phyloP scores from a whole-genome alignment of 2,329 filamentous ascomycete genomes.

The Aureobasidium mangrovei region DNA sequence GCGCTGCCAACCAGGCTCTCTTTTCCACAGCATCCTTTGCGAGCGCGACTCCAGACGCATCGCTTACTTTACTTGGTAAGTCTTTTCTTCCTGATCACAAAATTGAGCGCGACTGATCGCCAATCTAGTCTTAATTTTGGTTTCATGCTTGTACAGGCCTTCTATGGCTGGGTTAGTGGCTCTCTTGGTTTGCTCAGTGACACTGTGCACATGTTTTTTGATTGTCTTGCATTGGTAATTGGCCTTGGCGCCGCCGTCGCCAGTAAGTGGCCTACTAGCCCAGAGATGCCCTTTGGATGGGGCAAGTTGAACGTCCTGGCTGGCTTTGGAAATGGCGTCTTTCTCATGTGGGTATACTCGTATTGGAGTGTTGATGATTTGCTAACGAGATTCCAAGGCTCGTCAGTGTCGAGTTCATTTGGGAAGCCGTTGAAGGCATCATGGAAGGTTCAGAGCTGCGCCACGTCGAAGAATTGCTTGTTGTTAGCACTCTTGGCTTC shows the following conservation, averaged over 20 bases:
- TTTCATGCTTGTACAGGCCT: conserved; percentile 91
- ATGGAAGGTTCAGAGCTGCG: conserved; percentile 77
- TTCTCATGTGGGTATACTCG: conserved; percentile 53
- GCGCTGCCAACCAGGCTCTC: conserved; percentile 60
- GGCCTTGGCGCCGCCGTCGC: conserved; percentile 87
- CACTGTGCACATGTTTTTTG: conserved; percentile 99
- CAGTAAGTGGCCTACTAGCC: conserved; percentile 90
- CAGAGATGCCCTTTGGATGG: conserved; percentile 86
- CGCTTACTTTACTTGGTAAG: conserved; percentile 78
- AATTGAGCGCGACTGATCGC: not conserved
- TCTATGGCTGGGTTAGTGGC: conserved; percentile 88
- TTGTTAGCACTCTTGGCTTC: conserved; percentile 80
- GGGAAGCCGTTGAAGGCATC: conserved; percentile 84
- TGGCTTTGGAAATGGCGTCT: conserved; percentile 92
- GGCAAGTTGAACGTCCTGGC: conserved; percentile 95
- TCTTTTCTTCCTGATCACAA: conserved; percentile 14
- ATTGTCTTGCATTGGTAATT: conserved; percentile 85
- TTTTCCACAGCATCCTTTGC: conserved; percentile 75
- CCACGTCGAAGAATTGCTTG: conserved; percentile 73
- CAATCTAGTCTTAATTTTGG: conserved; percentile 69
- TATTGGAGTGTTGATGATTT: conserved; percentile 29
- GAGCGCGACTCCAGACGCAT: conserved; percentile 92
- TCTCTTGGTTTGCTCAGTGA: conserved; percentile 93
- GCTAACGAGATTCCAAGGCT: conserved; percentile 45
- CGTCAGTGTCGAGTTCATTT: conserved; percentile 91